Base-by-base conservation (phyloP, 2,329 filamentous ascomycete species). In the Ophiosphaerella korrae region DNA sequence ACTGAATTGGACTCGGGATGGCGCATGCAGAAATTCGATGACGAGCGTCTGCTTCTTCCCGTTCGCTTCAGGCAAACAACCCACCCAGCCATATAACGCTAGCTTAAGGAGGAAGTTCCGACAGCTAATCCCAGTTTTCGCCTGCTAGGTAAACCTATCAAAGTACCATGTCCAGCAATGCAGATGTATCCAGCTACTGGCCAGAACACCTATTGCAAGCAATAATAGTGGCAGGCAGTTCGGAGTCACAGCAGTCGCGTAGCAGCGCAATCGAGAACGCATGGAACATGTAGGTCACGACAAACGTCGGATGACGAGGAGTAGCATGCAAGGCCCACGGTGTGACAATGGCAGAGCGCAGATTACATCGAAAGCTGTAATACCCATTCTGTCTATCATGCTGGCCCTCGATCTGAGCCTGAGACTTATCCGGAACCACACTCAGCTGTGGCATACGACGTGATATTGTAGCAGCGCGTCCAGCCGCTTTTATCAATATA, bases 41-140 rank as follows among this genome's bases (percentile, higher is more conserved):
- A 62, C 58, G 53, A 64, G 53, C 62, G 48, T 57, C 53, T 60
- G 56, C 48, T 47, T 45, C 48, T 50, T 58, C 51, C 54, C 58
- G 53, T 54, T 55, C 39, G 52, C 48, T 52, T 50, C 47, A 50
- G 49, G 45, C 32, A 32, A 50, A 52, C 21, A 16, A 12, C 18
- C 37, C 50, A 48, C 38, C 42, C 47, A 39, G 48, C 18, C 46
- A 29, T 45, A 50, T 50, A 16, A 29, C 24, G 41, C 56, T 59
- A 56, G 35, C 62, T 44, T 13, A 11, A 50, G 29, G 31, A 52
- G 58, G 58, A 46, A 55, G 52, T 64, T 43, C 56, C 59, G 57
- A 48, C 31, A 29, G 26, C 26, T 29, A 8, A 29, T 29, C 26
- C 26, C 26, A 29, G 26, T 29, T 6, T 29, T 29, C 36, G 36